Base-by-base conservation (phyloP, 768 basidiomycete genomes). In the Termitomyces sp. region DNA sequence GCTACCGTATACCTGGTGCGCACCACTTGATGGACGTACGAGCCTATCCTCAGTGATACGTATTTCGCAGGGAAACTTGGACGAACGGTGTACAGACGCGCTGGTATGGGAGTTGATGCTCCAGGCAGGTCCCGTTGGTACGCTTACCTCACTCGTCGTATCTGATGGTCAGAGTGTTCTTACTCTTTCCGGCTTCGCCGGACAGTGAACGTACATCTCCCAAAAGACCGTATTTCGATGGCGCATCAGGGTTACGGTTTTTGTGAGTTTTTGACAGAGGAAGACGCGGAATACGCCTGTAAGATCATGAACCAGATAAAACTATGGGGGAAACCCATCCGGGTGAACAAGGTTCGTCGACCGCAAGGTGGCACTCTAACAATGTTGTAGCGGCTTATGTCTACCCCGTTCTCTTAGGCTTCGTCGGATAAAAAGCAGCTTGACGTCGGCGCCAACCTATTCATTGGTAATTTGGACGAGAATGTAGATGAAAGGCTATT, bases 281-380 rank as follows among this genome's bases (percentile, higher is more conserved):
- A 97, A 72, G 97, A 98, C 75, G 94, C 97, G 61, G 97, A 99
- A 74, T 99, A 99, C 73, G 96, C 94, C 57, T 98, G 96, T 82
- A 97, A 98, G 81, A 98, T 98, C 66, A 98, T 98, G 96, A 99
- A 99, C 71, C 96, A 98, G 80, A 98, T 99, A 70, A 99, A 99
- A 74, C 73, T 99, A 54, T 99, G 91, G 85, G 97, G 97, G 26
- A 98, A 98, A 70, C 97, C 97, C 33, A 97, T 99, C 58, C 82
- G 97, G 63, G 96, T 99, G 62, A 98, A 98, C 81, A 99, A 98
- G 88, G 94, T 91, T 62, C 68, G 86, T 76, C 51, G 46, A 64
- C 28, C 11, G 22, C 26, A 53, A 38, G 11, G 26, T 30, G 30
- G 36, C 51, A 32, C 45, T 43, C 10, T 40, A 41, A 30, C 50